A percentile compares a stretch with the other conserved stretches of the same genome.
Conservation (phyloP, 306 rosid species). For the Cajanus cajan region DNA sequence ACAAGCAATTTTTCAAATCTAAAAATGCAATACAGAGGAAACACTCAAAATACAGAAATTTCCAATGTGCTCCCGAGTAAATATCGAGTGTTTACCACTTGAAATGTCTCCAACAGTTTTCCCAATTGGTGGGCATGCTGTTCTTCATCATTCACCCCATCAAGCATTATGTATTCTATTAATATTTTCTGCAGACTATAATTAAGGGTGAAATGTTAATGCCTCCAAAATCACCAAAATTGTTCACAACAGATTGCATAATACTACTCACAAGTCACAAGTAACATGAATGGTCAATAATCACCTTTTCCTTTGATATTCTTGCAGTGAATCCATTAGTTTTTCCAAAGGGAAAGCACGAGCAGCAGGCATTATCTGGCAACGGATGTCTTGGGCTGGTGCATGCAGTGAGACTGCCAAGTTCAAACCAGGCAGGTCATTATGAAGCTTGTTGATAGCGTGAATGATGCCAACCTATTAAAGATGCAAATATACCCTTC, state of each 20-base stretch:
- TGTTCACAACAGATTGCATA: neutral
- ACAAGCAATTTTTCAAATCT: neutral
- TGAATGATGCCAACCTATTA: slow-evolving; percentile 88
- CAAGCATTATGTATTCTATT: slow-evolving; percentile 98
- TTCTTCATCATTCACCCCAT: slow-evolving; percentile 92
- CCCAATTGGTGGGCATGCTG: slow-evolving; percentile 88
- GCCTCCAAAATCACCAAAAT: slow-evolving; percentile 13
- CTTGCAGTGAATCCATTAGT: slow-evolving; percentile 79
- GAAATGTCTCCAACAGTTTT: slow-evolving; percentile 71
- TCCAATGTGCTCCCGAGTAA: neutral
- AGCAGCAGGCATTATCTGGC: slow-evolving; percentile 99
- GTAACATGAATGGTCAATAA: neutral
- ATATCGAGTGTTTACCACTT: slow-evolving; percentile 67
- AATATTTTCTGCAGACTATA: slow-evolving; percentile 82
- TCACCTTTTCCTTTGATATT: slow-evolving; percentile 78
- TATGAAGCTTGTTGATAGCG: slow-evolving; percentile 82
- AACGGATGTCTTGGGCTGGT: slow-evolving; percentile 87
- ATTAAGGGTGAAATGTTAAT: slow-evolving; percentile 18
- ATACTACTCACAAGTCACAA: neutral
- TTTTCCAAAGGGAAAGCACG: slow-evolving; percentile 92
- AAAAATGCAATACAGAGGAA: neutral
- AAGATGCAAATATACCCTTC: slow-evolving; percentile 24
- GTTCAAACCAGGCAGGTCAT: slow-evolving; percentile 91
- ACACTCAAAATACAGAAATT: neutral
- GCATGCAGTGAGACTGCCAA: slow-evolving; percentile 97